These are phyloP conservation scores for Kazachstania martiniae DNA, from an alignment of 805 yeast species.

Conservation along the genomic window DNA sequence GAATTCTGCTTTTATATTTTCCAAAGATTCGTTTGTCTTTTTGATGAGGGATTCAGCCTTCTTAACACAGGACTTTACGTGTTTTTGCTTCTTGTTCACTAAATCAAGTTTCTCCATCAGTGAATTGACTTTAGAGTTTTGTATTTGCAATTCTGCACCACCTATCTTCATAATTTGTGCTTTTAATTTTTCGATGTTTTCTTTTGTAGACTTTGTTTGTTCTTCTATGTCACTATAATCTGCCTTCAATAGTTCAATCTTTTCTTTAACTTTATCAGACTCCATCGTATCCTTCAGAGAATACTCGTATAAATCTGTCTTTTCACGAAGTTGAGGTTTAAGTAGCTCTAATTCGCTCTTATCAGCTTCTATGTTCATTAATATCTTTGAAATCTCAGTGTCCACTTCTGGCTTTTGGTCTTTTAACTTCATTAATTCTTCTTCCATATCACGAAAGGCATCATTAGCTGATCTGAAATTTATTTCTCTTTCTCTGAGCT, in stretches of 20 bases:
- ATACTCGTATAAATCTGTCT: conserved; percentile 13
- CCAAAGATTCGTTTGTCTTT: conserved; percentile 40
- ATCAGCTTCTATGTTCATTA: conserved; percentile 55
- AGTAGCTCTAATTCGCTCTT: conserved; percentile 42
- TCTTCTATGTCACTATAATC: conserved; percentile 38
- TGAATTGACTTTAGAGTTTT: conserved; percentile 73
- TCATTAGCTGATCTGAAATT: conserved; percentile 39
- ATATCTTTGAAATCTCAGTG: conserved; percentile 43
- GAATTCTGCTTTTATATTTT: conserved; percentile 39
- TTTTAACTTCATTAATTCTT: conserved; percentile 44
- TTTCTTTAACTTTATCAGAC: conserved; percentile 4
- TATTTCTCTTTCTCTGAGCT: conserved; percentile 42
- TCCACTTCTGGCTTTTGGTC: conserved; percentile 66
- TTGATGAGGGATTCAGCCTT: conserved; percentile 56
- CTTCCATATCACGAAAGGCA: conserved; percentile 48
- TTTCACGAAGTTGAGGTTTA: conserved; percentile 32
- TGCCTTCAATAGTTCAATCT: conserved; percentile 26
- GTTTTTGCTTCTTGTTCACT: conserved; percentile 42
- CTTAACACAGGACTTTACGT: conserved; percentile 43
- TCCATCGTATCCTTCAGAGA: conserved; percentile 27
- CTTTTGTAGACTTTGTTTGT: conserved; percentile 41
- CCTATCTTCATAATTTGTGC: conserved; percentile 83
- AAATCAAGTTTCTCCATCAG: conserved; percentile 55
- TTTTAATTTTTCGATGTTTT: conserved; percentile 49
- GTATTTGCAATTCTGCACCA: conserved; percentile 72